Percentiles rank a stretch among this genome's conserved stretches.
Conservation (phyloP, 306 rosid genomes). For the Mimosa bimucronata region DNA sequence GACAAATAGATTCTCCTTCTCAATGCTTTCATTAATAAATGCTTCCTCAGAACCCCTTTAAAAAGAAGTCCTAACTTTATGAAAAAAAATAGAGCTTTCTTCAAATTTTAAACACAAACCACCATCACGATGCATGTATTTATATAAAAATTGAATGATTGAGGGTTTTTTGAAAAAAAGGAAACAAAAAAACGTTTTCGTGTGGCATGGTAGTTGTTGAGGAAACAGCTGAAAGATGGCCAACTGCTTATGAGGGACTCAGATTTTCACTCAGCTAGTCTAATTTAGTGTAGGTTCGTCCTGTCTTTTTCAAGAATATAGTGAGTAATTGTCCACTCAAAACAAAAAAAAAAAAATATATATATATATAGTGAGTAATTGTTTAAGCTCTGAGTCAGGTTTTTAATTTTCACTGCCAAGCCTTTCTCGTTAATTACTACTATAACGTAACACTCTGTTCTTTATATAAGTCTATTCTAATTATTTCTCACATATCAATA, state of each 20-base stretch:
- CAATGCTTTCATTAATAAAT: not conserved
- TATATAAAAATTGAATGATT: not conserved
- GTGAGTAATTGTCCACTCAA: conserved; percentile 13
- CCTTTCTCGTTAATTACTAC: not conserved
- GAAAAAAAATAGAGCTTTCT: conserved; percentile 18
- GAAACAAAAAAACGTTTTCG: not conserved
- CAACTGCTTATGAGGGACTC: not conserved
- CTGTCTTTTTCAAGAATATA: conserved; percentile 1
- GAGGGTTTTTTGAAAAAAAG: not conserved
- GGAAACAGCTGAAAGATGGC: not conserved
- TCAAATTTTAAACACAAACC: not conserved
- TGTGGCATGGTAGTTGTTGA: not conserved
- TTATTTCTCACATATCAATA: too few species aligned
- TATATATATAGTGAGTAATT: too few species aligned
- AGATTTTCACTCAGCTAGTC: conserved; percentile 30
- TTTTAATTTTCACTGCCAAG: not conserved
- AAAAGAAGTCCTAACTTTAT: not conserved
- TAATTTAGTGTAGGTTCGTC: conserved; percentile 38
- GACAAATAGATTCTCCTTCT: conserved; percentile 41
- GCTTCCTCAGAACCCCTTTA: not conserved
- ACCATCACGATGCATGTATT: not conserved
- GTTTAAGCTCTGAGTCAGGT: not conserved
- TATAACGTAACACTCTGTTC: too few species aligned
- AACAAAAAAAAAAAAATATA: too few species aligned
- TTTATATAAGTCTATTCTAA: too few species aligned